phyloP scores from a whole-genome alignment of 1,139 yeast genomes.

The Meyerozyma sp. region DNA sequence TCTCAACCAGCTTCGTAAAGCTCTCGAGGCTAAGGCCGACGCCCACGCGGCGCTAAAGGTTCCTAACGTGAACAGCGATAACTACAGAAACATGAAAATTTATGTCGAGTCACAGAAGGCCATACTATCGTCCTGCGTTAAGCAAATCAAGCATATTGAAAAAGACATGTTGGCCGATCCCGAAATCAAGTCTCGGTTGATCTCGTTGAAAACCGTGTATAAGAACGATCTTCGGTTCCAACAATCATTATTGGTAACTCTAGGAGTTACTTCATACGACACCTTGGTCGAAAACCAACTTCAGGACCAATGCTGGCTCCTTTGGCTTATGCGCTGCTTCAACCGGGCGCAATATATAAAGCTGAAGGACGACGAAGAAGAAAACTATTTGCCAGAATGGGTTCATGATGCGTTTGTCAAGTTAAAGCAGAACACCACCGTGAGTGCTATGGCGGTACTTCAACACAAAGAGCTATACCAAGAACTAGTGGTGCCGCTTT shows the following conservation, averaged over 20 bases:
- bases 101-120: slow-evolving; percentile 39
- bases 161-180: slow-evolving; percentile 41
- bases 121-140: slow-evolving; percentile 41
- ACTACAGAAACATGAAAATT: slow-evolving; percentile 8
- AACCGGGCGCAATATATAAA: slow-evolving; percentile 36
- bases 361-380: slow-evolving; percentile 17
- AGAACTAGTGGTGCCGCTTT: slow-evolving; percentile 48
- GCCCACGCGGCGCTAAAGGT: slow-evolving; percentile 17
- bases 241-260: slow-evolving; percentile 47
- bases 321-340: slow-evolving; percentile 58
- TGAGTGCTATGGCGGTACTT: slow-evolving; percentile 47
- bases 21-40: slow-evolving; percentile 43
- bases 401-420: slow-evolving; percentile 39
- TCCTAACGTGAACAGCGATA: slow-evolving; percentile 2
- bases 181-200: slow-evolving; percentile 32
- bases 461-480: slow-evolving; percentile 53
- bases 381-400: slow-evolving; percentile 47
- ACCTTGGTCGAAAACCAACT: slow-evolving; percentile 42
- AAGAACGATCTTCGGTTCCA: slow-evolving; percentile 53
- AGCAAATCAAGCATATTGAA: slow-evolving; percentile 45
- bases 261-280: slow-evolving; percentile 54
- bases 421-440: slow-evolving; percentile 28
- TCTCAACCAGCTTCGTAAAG: slow-evolving; percentile 47
- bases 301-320: slow-evolving; percentile 54
- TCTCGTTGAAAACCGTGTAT: slow-evolving; percentile 52